These are phyloP conservation scores for Ogataea trehaloabstinens DNA, from an alignment of 805 yeast species.

Conservation along the genomic window DNA sequence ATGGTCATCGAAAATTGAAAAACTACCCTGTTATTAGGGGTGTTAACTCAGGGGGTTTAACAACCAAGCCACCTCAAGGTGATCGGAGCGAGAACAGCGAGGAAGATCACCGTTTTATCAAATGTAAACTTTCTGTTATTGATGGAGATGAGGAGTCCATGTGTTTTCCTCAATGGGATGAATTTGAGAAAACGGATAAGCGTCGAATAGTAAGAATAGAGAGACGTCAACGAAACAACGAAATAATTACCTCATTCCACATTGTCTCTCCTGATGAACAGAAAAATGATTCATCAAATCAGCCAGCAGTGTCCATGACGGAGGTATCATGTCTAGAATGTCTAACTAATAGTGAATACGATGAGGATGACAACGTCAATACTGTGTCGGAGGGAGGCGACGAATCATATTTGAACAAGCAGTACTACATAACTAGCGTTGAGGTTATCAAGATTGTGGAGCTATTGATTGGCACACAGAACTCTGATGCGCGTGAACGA, in stretches of 20 bases:
- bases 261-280: conserved; percentile 52
- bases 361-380: conserved; percentile 21
- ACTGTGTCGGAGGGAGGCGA: conserved; percentile 26
- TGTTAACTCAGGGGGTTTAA: conserved; percentile 55
- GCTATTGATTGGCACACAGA: conserved; percentile 51
- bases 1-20: conserved; percentile 4
- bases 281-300: conserved; percentile 39
- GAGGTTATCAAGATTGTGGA: conserved; percentile 68
- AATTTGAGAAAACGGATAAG: conserved; percentile 44
- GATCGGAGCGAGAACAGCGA: conserved; percentile 15
- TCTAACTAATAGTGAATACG: conserved; percentile 18
- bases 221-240: conserved; percentile 47
- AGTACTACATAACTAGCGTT: conserved; percentile 59
- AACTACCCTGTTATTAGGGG: conserved; percentile 52
- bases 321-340: conserved; percentile 63
- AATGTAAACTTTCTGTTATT: conserved; percentile 46
- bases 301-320: conserved; percentile 44
- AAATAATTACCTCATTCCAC: conserved; percentile 46
- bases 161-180: conserved; percentile 52
- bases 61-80: conserved; percentile 52
- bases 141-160: conserved; percentile 47
- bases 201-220: conserved; percentile 60
- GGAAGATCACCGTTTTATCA: conserved; percentile 34
- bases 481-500: conserved; percentile 46
- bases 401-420: conserved; percentile 24